Conservation (phyloP, 441 rosid species). For the Biscutella laevigata region DNA sequence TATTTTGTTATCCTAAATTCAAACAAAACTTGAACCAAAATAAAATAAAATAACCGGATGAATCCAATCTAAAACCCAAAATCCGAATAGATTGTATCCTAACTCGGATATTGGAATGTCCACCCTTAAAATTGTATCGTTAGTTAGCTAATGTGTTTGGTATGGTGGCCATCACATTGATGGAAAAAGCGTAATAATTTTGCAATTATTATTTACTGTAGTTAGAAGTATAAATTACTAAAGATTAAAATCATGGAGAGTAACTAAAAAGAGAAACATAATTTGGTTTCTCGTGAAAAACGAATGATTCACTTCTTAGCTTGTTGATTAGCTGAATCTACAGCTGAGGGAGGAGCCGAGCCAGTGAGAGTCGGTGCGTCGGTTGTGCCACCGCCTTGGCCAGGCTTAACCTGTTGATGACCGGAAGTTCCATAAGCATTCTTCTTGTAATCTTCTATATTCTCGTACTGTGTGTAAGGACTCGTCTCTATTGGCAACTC, state of each 20-base stretch:
- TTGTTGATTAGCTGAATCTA: slow-evolving; percentile 24
- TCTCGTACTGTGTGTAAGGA: slow-evolving; percentile 32
- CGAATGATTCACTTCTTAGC: slow-evolving; percentile 22
- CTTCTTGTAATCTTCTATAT: slow-evolving; percentile 39
- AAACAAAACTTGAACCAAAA: no score
- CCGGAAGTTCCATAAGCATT: slow-evolving; percentile 38
- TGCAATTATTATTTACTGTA: slow-evolving; percentile 4
- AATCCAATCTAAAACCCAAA: no score
- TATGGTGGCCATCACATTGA: no score
- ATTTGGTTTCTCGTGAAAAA: not conserved
- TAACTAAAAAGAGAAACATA: not conserved
- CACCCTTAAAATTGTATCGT: no score
- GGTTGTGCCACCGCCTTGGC: slow-evolving; percentile 35
- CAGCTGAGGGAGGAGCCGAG: slow-evolving; percentile 16
- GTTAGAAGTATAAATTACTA: not conserved
- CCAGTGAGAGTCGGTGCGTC: slow-evolving; percentile 41
- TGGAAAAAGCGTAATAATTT: slow-evolving; percentile 6
- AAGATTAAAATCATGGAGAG: slow-evolving; percentile 5
- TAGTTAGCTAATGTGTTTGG: no score
- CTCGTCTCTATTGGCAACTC: slow-evolving; percentile 36
- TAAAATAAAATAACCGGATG: no score
- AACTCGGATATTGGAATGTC: no score
- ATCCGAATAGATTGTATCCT: no score
- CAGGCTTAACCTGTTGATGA: slow-evolving; percentile 32
- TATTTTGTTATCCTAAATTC: no score